phyloP scores from a whole-genome alignment of 352 stramenopile genomes.

The Globisporangium okanoganense region DNA sequence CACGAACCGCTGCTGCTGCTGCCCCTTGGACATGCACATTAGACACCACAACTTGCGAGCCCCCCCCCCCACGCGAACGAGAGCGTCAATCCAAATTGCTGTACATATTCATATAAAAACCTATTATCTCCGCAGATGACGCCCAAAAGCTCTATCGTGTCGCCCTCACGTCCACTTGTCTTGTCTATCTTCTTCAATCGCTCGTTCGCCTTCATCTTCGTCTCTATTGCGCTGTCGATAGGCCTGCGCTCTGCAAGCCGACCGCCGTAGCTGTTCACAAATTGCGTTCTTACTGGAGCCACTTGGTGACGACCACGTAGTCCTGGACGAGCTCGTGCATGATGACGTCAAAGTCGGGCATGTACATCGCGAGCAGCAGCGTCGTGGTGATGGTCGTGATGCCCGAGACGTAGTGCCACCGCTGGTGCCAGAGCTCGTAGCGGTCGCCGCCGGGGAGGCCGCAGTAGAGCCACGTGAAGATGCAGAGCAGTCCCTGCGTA shows the following conservation, averaged over 20 bases:
- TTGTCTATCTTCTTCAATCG: constrained; percentile 2
- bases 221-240: background rate
- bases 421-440: constrained; percentile 80
- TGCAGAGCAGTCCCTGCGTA: constrained; percentile 44
- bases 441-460: constrained; percentile 61
- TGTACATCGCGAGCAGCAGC: constrained; percentile 67
- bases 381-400: constrained; percentile 72
- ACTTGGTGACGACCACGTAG: constrained; percentile 40
- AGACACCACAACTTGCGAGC: background rate
- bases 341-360: constrained; percentile 77
- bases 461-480: constrained; percentile 83
- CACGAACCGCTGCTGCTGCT: background rate
- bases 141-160: constrained; percentile 1
- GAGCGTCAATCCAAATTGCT: background rate
- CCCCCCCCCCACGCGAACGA: background rate
- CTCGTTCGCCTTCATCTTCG: background rate
- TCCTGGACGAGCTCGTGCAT: constrained; percentile 72
- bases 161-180: background rate
- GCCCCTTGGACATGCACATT: background rate
- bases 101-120: constrained; percentile 8
- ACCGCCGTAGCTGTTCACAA: background rate
- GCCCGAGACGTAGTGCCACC: constrained; percentile 81
- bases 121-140: background rate
- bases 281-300: constrained; percentile 34
- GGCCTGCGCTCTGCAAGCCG: background rate